Base-by-base conservation (phyloP, 805 yeast species). In the Tetrapisispora pingtungensis region DNA sequence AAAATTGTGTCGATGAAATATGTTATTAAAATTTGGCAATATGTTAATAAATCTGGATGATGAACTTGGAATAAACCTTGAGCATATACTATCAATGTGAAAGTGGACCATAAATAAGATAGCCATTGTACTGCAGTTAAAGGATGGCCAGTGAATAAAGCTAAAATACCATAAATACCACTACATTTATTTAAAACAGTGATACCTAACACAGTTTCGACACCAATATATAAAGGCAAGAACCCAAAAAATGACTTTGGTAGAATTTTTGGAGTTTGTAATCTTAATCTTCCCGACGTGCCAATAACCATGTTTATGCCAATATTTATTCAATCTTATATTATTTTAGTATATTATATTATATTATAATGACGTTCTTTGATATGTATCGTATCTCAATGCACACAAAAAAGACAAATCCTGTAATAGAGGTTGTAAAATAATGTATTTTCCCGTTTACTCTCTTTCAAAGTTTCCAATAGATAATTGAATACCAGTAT, bases 91-190 rank as follows among this genome's bases (percentile, higher is more conserved):
- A 88, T 78, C 36, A 89, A 65, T 6, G 79, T 69, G 3, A 75
- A 44, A 14, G 84, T 67, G 3, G 94, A 81, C 46, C 81, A 61
- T 15, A 82, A 53, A 61, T 89, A 87, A 51, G 80, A 77, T 1
- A 83, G 47, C 93, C 96, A 84, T 59, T 90, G 97, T 66, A 84
- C 68, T 48, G 80, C 75, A 47, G 79, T 80, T 44, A 89, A 71
- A 2, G 93, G 93, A 58, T 89, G 96, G 1, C 96, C 93, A 0
- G 97, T 89, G 56, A 90, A 74, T 22, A 90, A 62, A 1, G 97
- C 88, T 19, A 88, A 67, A 31, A 90, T 68, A 26, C 97, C 98
- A 62, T 82, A 90, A 18, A 80, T 70, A 10, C 97, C 96, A 46
- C 95, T 80, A 52, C 89, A 85, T 60, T 89, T 89, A 68, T 90